Evolutionary conservation across 352 stramenopile species (phyloP).

Genomic region (Pythium pyrilobum): DNA sequence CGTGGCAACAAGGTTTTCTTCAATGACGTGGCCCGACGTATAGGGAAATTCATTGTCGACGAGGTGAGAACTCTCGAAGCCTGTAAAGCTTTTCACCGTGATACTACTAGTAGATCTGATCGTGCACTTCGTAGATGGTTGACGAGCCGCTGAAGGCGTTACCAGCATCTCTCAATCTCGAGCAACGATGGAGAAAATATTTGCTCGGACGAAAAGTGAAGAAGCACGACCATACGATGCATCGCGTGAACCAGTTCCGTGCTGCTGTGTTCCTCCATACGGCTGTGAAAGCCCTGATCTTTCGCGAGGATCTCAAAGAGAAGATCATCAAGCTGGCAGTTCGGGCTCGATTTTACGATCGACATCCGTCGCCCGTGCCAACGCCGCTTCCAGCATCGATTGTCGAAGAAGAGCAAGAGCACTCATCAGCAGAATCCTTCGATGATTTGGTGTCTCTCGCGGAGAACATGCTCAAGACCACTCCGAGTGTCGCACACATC

Average conservation of each 20-base stretch:
- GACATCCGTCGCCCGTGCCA: background rate
- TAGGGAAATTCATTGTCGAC: slow-evolving; percentile 58
- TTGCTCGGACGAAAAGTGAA: slow-evolving; percentile 40
- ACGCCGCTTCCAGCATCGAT: background rate
- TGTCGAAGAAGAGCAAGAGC: slow-evolving; percentile 5
- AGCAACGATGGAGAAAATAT: slow-evolving; percentile 56
- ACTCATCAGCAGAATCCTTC: slow-evolving; percentile 1
- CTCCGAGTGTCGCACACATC: too few species aligned
- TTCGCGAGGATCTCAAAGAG: slow-evolving; percentile 42
- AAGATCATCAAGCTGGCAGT: slow-evolving; percentile 32
- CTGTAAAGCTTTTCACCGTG: too few species aligned
- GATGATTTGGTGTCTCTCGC: slow-evolving; percentile 11
- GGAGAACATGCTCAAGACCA: slow-evolving; percentile 10
- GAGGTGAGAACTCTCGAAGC: slow-evolving; percentile 25
- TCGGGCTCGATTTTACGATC: slow-evolving; percentile 2
- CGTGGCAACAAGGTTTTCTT: slow-evolving; percentile 62
- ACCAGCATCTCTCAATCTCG: slow-evolving; percentile 43
- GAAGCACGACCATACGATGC: slow-evolving; percentile 41
- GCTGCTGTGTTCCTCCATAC: slow-evolving; percentile 38
- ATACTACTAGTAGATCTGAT: background rate
- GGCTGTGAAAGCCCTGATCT: slow-evolving; percentile 44
- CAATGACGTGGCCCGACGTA: slow-evolving; percentile 47
- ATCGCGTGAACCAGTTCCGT: slow-evolving; percentile 51
- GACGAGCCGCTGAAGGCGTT: slow-evolving; percentile 43
- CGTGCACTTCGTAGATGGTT: slow-evolving; percentile 40